Evolutionary conservation across 139 green algal species (phyloP).

Genomic region (Pleodorina starrii): DNA sequence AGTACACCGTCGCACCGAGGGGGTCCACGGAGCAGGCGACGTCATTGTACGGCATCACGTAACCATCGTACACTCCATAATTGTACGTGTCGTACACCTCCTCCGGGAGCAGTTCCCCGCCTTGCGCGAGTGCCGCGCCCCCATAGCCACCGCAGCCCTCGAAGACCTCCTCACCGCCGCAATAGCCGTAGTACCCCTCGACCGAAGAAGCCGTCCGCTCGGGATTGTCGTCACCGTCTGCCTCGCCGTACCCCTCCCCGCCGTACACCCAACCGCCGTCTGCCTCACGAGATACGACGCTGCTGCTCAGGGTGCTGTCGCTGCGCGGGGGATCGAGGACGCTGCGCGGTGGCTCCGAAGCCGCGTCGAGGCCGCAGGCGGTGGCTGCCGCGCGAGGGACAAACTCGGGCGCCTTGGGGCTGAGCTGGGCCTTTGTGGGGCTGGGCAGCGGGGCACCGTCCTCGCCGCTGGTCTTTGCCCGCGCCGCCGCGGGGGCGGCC

Average conservation of each 20-base stretch:
- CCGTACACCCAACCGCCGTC: not conserved
- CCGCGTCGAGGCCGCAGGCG: not conserved
- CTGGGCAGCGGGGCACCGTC: not conserved
- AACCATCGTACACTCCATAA: not conserved
- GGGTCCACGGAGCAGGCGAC: not conserved
- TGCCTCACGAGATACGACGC: not conserved
- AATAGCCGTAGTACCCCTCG: not conserved
- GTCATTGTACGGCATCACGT: conserved; percentile 1
- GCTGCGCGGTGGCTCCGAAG: not conserved
- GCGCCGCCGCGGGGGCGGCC: not conserved
- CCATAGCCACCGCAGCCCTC: not conserved
- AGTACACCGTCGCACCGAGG: not conserved
- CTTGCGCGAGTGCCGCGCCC: not conserved
- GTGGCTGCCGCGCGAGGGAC: not conserved
- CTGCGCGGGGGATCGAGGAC: not conserved
- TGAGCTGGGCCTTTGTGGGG: not conserved
- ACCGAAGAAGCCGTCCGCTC: not conserved
- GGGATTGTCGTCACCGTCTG: not conserved
- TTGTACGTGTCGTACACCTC: not conserved
- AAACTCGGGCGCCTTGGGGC: not conserved
- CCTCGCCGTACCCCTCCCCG: not conserved
- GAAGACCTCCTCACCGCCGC: not conserved
- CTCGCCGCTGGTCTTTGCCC: not conserved
- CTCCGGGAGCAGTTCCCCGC: not conserved
- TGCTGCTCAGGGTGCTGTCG: conserved; percentile 20